Percentiles rank a stretch among this genome's conserved stretches.
phyloP scores from a whole-genome alignment of 1,284 basidiomycete species.

The Neotropicomus parvogracilis region DNA sequence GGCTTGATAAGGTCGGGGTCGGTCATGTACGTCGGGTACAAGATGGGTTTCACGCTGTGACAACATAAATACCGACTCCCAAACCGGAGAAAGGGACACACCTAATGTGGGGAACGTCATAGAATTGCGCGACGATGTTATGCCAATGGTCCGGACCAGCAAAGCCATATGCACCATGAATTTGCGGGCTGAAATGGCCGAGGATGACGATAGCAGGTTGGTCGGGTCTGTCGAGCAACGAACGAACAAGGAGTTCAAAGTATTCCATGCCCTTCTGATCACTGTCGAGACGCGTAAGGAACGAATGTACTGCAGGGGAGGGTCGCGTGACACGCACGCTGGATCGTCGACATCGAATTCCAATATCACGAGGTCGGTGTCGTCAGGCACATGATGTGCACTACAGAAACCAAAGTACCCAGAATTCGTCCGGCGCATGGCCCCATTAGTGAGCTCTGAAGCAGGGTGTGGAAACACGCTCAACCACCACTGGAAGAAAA shows the following conservation, averaged over 20 bases:
- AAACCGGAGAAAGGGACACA: slow-evolving; percentile 24
- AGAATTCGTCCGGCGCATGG: slow-evolving; percentile 83
- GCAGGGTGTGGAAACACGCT: slow-evolving; percentile 90
- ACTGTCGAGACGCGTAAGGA: slow-evolving; percentile 38
- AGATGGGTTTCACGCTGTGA: slow-evolving; percentile 68
- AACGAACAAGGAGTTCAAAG: slow-evolving; percentile 89
- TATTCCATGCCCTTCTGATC: slow-evolving; percentile 71
- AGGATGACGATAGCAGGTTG: slow-evolving; percentile 87
- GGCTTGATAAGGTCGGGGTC: slow-evolving; percentile 66
- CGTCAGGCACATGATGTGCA: slow-evolving; percentile 86
- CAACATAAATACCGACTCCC: background rate
- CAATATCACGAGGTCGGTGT: slow-evolving; percentile 87
- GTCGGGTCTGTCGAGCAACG: slow-evolving; percentile 82
- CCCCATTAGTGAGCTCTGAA: slow-evolving; percentile 93
- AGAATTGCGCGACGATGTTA: slow-evolving; percentile 87
- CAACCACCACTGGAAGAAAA: slow-evolving; percentile 95
- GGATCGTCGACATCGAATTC: slow-evolving; percentile 90
- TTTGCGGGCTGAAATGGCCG: slow-evolving; percentile 87
- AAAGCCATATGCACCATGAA: slow-evolving; percentile 75
- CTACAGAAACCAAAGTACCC: slow-evolving; percentile 93
- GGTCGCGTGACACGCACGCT: slow-evolving; percentile 51
- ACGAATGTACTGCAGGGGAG: background rate
- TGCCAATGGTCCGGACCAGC: slow-evolving; percentile 87
- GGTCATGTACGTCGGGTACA: slow-evolving; percentile 80
- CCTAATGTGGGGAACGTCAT: slow-evolving; percentile 89